Base-by-base conservation (phyloP, 106 monocot species). In the Dioscorea zingiberensis region DNA sequence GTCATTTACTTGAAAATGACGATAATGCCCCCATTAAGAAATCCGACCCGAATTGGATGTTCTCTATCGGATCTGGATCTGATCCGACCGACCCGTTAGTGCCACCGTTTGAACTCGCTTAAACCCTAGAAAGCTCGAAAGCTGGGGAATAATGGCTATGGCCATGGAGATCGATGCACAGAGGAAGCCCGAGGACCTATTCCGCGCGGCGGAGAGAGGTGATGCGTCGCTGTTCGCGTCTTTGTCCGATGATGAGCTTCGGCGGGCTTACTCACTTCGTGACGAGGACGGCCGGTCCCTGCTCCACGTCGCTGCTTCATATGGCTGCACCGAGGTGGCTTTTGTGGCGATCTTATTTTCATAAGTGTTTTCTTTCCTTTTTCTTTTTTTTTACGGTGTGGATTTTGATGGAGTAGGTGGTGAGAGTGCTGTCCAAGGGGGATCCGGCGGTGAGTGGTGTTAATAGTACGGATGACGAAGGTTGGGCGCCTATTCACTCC, bases 241-340 rank as follows among this genome's bases (percentile, higher is more conserved):
- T 24, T 78, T 92, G 16, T 15, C 81, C 24, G 69, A 53, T 24
- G 75, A 74, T 14, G 63, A 64, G 28, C 79, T 97, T 58, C 59
- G n/a, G 19, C 44, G 45, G 21, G 78, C 79, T 12, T 71, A 69
- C 4, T 44, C 76, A 0, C 67, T 92, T 29, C 76, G 77, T 1
- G 80, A 97, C 56, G 97, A 97, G 25, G 97, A 97, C 77, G 86
- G 80, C 51, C 80, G 97, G n/a, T 88, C 91, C 9, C 85, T 97
- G 28, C 92, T 97, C 72, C 97, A 97, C 69, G 92, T 89, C 30
- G 91, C 97, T 57, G 83, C 79, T 70, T 63, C 97, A 38, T 66
- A 67, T 57, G 88, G 85, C 57, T 76, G 67, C 25, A 9, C 69
- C 16, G 76, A 97, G 88, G 97, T 62, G 13, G 61, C 68, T 17